Conservation (phyloP, 2,329 filamentous ascomycete genomes). For the Beauveria australis region DNA sequence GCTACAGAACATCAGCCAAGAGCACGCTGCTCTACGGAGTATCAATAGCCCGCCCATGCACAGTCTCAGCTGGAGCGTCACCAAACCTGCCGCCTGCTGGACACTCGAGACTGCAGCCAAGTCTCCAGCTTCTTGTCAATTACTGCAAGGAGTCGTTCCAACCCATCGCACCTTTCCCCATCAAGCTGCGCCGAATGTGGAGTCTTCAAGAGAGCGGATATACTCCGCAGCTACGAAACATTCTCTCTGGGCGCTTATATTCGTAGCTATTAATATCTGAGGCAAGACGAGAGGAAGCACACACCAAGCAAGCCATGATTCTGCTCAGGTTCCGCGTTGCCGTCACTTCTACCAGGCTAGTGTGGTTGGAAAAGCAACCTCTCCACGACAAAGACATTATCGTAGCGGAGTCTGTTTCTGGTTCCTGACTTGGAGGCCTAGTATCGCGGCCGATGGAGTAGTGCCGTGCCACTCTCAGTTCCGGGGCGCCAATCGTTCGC, state of each 20-base stretch:
- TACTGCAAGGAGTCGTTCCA: background rate
- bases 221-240: constrained; percentile 7
- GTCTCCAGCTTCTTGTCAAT: background rate
- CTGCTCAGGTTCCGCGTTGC: background rate
- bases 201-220: background rate
- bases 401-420: constrained; percentile 4
- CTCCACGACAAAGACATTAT: background rate
- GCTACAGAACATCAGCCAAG: too few relatives aligned
- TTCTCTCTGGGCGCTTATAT: background rate
- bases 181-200: background rate
- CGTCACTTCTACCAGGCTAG: background rate
- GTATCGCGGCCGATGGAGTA: background rate
- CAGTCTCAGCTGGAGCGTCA: background rate
- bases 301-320: background rate
- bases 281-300: background rate
- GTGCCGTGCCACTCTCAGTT: background rate
- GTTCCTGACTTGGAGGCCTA: constrained; percentile 4
- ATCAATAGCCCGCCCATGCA: too few relatives aligned
- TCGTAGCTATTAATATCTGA: constrained; percentile 7
- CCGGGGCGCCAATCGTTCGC: background rate
- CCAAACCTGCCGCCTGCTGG: background rate
- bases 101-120: background rate
- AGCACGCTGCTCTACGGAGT: too few relatives aligned
- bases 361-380: background rate
- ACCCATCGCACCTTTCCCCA: background rate